phyloP scores from a whole-genome alignment of 2,329 filamentous ascomycete species.

The Cercospora citrullina region DNA sequence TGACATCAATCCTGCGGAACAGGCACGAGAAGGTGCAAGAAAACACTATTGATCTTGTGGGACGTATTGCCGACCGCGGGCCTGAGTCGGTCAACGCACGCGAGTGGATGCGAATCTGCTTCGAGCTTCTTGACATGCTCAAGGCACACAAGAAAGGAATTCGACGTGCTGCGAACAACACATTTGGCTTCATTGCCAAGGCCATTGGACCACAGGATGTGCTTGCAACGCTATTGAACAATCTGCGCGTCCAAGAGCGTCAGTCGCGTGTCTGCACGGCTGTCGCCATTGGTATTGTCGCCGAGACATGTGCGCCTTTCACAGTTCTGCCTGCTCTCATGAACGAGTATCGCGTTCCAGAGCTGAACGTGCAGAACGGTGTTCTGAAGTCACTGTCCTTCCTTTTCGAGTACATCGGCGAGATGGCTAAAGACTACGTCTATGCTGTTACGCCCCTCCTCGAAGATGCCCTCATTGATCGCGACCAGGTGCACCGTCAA shows the following conservation, averaged over 20 bases:
- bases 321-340: constrained; percentile 97
- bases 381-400: constrained; percentile 96
- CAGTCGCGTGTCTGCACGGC: constrained; percentile 98
- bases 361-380: constrained; percentile 98
- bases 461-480: constrained; percentile 94
- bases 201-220: constrained; percentile 98
- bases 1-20: constrained; percentile 97
- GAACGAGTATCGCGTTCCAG: constrained; percentile 98
- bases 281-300: constrained; percentile 96
- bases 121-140: constrained; percentile 97
- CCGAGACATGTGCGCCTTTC: constrained; percentile 96
- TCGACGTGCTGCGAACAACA: constrained; percentile 96
- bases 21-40: constrained; percentile 99
- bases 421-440: constrained; percentile 99
- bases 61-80: constrained; percentile 94
- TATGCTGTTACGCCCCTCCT: constrained; percentile 95
- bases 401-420: constrained; percentile 98
- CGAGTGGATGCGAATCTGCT: constrained; percentile 99
- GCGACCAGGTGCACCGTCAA: constrained; percentile 96
- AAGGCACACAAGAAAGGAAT: constrained; percentile 99
- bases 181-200: constrained; percentile 98
- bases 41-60: constrained; percentile 96
- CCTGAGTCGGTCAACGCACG: constrained; percentile 94
- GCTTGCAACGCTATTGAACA: constrained; percentile 91
- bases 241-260: constrained; percentile 92